phyloP scores from a whole-genome alignment of 2,329 filamentous ascomycete species.

The Camillea tinctor region DNA sequence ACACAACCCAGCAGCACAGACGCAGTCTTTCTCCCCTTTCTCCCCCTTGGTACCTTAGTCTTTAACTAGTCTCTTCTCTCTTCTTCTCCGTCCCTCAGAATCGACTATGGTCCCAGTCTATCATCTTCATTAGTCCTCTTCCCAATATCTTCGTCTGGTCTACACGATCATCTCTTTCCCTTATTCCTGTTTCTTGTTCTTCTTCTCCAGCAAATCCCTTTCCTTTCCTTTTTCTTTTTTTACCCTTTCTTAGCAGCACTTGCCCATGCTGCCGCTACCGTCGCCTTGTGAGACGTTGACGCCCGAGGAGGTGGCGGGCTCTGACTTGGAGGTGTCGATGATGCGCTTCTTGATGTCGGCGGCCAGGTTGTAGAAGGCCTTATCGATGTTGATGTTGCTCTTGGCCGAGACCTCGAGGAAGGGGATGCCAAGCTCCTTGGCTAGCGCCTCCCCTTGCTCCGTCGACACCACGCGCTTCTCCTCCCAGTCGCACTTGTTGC shows the following conservation, averaged over 20 bases:
- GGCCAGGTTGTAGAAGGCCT: constrained; percentile 94
- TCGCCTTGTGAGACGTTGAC: constrained; percentile 69
- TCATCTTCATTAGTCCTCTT: neutral
- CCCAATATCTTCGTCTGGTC: constrained; percentile 4
- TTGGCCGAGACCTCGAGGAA: constrained; percentile 99
- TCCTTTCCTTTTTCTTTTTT: neutral
- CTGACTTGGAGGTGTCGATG: constrained; percentile 84
- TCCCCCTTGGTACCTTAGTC: no score
- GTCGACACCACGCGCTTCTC: constrained; percentile 95
- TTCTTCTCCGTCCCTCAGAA: neutral
- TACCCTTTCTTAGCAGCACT: constrained; percentile 67
- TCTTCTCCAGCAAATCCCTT: neutral
- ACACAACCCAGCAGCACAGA: neutral
- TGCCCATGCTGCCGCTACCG: constrained; percentile 56
- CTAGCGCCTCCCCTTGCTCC: constrained; percentile 88
- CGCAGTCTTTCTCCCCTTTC: neutral
- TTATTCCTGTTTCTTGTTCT: constrained; percentile 5
- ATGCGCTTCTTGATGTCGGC: constrained; percentile 98
- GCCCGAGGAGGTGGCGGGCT: constrained; percentile 56
- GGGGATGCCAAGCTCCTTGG: constrained; percentile 93
- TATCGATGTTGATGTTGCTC: constrained; percentile 99
- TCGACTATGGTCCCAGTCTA: neutral
- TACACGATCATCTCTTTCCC: constrained; percentile 1
- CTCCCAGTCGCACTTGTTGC: constrained; percentile 99
- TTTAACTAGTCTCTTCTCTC: neutral